phyloP scores from a whole-genome alignment of 2,329 filamentous ascomycete genomes.

The Alternaria triticina region DNA sequence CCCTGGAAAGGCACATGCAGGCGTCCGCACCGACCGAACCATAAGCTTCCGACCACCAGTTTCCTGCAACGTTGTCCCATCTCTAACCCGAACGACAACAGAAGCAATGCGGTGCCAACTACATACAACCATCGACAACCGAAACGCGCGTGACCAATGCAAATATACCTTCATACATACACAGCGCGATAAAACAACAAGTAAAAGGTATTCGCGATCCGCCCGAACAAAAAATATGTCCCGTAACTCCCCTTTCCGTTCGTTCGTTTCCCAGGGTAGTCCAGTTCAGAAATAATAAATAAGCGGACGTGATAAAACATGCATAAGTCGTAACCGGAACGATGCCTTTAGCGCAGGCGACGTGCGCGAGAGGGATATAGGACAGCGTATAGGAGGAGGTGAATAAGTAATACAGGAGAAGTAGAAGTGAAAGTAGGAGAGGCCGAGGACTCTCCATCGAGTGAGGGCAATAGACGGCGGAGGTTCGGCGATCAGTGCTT shows the following conservation, averaged over 20 bases:
- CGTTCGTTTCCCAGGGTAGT: slow-evolving; percentile 17
- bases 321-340: slow-evolving; percentile 30
- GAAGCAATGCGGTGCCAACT: not conserved
- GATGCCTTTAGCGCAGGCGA: slow-evolving; percentile 32
- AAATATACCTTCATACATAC: slow-evolving; percentile 27
- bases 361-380: slow-evolving; percentile 14
- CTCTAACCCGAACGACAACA: not conserved
- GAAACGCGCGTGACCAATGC: slow-evolving; percentile 2
- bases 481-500: slow-evolving; percentile 31
- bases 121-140: slow-evolving; percentile 2
- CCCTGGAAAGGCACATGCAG: not conserved
- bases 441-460: not conserved
- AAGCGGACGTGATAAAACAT: not conserved
- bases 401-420: slow-evolving; percentile 45
- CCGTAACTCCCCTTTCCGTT: slow-evolving; percentile 3
- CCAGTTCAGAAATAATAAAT: slow-evolving; percentile 29
- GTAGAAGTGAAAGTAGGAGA: slow-evolving; percentile 25
- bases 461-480: not conserved
- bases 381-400: slow-evolving; percentile 13
- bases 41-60: not conserved
- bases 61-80: not conserved
- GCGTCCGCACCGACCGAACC: not conserved
- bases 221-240: slow-evolving; percentile 9
- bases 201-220: slow-evolving; percentile 41
- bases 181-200: slow-evolving; percentile 27